A percentile compares a stretch with the other conserved stretches of the same genome.
These are phyloP conservation scores for Aureobasidium zeae DNA, from an alignment of 2,329 filamentous ascomycete species.

Conservation along the genomic window DNA sequence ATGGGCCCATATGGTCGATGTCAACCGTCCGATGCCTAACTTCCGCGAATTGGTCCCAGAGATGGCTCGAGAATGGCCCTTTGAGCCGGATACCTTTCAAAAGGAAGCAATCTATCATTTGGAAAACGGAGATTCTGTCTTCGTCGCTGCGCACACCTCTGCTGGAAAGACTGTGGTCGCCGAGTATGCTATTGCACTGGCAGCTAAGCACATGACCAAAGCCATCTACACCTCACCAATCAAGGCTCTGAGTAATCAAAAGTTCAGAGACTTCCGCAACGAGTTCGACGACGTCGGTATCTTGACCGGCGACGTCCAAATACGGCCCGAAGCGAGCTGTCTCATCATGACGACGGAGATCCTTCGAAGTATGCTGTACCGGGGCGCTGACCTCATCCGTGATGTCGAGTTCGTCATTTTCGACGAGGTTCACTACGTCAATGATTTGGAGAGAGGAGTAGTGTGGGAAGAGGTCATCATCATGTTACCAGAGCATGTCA, in stretches of 20 bases:
- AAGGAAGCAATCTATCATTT: conserved; percentile 98
- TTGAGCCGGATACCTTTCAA: conserved; percentile 95
- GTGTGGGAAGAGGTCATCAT: conserved; percentile 99
- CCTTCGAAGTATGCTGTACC: conserved; percentile 92
- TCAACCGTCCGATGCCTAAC: conserved; percentile 87
- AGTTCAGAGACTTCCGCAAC: conserved; percentile 88
- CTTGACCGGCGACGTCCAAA: conserved; percentile 93
- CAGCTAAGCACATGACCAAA: conserved; percentile 98
- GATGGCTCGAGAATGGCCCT: conserved; percentile 93
- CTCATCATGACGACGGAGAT: conserved; percentile 99
- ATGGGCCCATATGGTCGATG: conserved; percentile 98
- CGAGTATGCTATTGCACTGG: conserved; percentile 93
- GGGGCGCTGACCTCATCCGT: conserved; percentile 87
- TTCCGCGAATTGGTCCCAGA: conserved; percentile 89
- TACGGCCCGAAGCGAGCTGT: conserved; percentile 93
- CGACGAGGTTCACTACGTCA: conserved; percentile 98
- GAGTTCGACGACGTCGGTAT: conserved; percentile 95
- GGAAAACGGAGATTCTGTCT: conserved; percentile 92
- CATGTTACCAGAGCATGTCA: conserved; percentile 96
- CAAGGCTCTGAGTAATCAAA: conserved; percentile 96
- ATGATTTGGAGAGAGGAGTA: conserved; percentile 88
- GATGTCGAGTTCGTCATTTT: conserved; percentile 99
- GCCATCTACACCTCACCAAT: conserved; percentile 98
- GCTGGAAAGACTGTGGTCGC: conserved; percentile 97
- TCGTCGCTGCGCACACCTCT: conserved; percentile 94